Base-by-base conservation (phyloP, 495 filamentous ascomycete genomes). In the Xylaria scruposa region DNA sequence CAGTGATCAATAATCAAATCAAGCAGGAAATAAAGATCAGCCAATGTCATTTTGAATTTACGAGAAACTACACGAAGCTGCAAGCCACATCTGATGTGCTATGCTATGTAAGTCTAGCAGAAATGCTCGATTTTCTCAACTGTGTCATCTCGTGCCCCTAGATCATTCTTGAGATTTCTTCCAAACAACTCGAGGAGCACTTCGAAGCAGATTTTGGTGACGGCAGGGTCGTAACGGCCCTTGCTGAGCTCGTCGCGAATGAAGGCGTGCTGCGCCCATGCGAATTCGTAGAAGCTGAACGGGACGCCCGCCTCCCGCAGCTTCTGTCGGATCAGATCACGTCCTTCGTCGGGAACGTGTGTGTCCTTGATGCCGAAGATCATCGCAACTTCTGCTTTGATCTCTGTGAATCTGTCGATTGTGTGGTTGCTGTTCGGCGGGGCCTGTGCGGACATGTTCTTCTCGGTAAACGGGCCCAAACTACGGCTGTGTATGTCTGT, bases 231-330 rank as follows among this genome's bases (percentile, higher is more conserved):
- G 75, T 97, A 98, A 15, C 95, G 88, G 6, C 94, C 94, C 83
- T 97, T 98, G 77, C 91, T 94, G 58, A 95, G 84, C 82, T 98
- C 95, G 77, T 97, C 95, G n/a, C 95, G 89, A 77, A 98, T 97
- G 76, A 98, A 98, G 0, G 94, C 94, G 84, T 97, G 95, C 78
- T 98, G 95, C 26, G 95, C 93, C 89, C 93, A 94, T 21, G 95
- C 92, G 70, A 91, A 87, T 79, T 98, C 95, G 81, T 97, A 95
- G 75, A 91, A 97, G 78, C 90, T 90, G 76, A 96, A 97, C 10
- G 86, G 82, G 3, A 90, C 88, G 3, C 92, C 92, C 42, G 89
- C 88, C 12, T 92, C 92, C 74, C 94, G 88, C 73, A 98, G 85
- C 49, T 92, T 95, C 77, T 90, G 89, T 56, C 95, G 88, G 77